phyloP scores from a whole-genome alignment of 352 stramenopile genomes.

The Pythium aristosporum region DNA sequence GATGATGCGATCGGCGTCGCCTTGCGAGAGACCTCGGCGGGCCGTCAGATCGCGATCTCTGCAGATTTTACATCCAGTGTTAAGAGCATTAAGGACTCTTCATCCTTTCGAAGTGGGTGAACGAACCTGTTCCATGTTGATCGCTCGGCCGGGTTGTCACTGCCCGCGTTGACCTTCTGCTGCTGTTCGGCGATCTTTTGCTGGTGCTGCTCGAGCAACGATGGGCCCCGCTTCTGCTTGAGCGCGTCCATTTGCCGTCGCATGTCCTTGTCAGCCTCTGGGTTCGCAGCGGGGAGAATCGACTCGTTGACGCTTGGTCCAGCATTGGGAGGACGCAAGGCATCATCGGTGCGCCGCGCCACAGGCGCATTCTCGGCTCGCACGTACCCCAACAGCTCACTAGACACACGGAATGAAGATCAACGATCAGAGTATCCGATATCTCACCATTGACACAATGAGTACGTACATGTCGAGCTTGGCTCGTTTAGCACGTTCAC shows the following conservation, averaged over 20 bases:
- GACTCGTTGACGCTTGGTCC: slow-evolving; percentile 51
- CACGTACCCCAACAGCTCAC: slow-evolving; percentile 80
- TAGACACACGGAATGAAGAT: slow-evolving; percentile 18
- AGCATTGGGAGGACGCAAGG: slow-evolving; percentile 6
- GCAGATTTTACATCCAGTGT: not conserved
- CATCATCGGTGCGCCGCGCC: slow-evolving; percentile 12
- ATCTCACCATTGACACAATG: not conserved
- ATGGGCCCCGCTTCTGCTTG: slow-evolving; percentile 56
- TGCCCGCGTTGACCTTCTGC: slow-evolving; percentile 33
- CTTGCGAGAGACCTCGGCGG: slow-evolving; percentile 59
- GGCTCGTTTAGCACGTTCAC: slow-evolving; percentile 71
- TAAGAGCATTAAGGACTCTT: not conserved
- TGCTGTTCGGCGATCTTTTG: slow-evolving; percentile 44
- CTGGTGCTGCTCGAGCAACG: slow-evolving; percentile 79
- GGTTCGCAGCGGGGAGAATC: slow-evolving; percentile 65
- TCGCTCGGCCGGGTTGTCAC: slow-evolving; percentile 3
- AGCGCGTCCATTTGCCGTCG: slow-evolving; percentile 67
- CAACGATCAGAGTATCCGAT: not conserved
- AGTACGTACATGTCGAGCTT: slow-evolving; percentile 75
- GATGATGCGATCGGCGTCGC: slow-evolving; percentile 75
- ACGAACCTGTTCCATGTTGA: slow-evolving; percentile 64
- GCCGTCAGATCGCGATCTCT: slow-evolving; percentile 73
- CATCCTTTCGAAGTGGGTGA: no score
- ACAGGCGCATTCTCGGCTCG: slow-evolving; percentile 63
- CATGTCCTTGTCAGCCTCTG: slow-evolving; percentile 65